A percentile compares a stretch with the other conserved stretches of the same genome.
phyloP scores from a whole-genome alignment of 2,329 filamentous ascomycete genomes.

The Epichloe coenophiala region DNA sequence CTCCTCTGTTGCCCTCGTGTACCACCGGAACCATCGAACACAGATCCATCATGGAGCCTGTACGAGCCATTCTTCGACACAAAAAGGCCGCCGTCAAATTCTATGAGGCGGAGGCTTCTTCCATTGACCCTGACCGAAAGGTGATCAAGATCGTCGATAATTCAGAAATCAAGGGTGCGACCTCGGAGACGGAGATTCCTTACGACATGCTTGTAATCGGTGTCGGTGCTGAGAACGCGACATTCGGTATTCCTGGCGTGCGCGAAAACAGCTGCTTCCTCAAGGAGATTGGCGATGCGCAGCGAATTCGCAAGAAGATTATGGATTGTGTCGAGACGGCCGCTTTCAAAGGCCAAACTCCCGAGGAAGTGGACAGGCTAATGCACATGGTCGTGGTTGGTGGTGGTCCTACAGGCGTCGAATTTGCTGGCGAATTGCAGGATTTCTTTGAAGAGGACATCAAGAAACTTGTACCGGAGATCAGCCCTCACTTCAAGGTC shows the following conservation, averaged over 20 bases:
- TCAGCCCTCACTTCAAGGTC: slow-evolving; percentile 88
- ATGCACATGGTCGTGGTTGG: slow-evolving; percentile 96
- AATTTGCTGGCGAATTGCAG: slow-evolving; percentile 95
- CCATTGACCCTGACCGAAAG: slow-evolving; percentile 86
- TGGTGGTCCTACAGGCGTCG: slow-evolving; percentile 90
- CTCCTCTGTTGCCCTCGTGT: slow-evolving; percentile 89
- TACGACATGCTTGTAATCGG: slow-evolving; percentile 98
- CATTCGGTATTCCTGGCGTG: slow-evolving; percentile 93
- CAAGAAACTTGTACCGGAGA: slow-evolving; percentile 94
- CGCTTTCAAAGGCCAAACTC: slow-evolving; percentile 88
- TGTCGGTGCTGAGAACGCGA: slow-evolving; percentile 95
- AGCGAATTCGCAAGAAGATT: slow-evolving; percentile 93
- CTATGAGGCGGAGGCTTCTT: slow-evolving; percentile 95
- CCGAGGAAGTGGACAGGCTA: slow-evolving; percentile 81
- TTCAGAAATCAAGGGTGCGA: slow-evolving; percentile 80
- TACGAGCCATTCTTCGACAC: slow-evolving; percentile 88
- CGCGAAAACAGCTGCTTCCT: slow-evolving; percentile 93
- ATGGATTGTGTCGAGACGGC: slow-evolving; percentile 99
- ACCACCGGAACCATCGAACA: slow-evolving; percentile 97
- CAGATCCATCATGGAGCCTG: slow-evolving; percentile 98
- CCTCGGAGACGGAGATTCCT: slow-evolving; percentile 72
- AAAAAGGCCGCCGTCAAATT: slow-evolving; percentile 90
- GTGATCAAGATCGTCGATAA: slow-evolving; percentile 82
- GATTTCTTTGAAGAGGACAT: slow-evolving; percentile 98
- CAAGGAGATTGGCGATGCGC: slow-evolving; percentile 94